Evolutionary conservation across 805 yeast genomes (phyloP).

Genomic region (Yarrowia keelungensis): DNA sequence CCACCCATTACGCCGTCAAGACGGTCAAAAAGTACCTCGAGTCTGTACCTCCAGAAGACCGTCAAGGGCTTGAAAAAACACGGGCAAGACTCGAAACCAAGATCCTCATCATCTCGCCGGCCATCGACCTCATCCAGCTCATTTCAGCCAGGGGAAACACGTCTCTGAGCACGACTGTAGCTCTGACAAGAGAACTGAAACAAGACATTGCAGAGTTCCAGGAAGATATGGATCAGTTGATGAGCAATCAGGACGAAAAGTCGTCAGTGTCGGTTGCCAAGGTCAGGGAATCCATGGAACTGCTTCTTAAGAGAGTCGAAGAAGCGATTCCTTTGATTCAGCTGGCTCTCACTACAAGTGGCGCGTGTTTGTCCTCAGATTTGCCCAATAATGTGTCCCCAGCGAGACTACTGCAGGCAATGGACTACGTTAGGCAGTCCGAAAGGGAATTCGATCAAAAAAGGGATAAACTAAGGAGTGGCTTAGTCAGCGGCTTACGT

Average conservation of each 20-base stretch:
- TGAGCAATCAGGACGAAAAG: conserved; percentile 40
- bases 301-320: conserved; percentile 61
- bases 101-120: conserved; percentile 65
- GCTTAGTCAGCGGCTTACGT: no score
- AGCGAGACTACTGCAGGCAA: conserved; percentile 68
- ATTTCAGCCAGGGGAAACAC: conserved; percentile 51
- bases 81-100: conserved; percentile 60
- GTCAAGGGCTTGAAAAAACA: conserved; percentile 53
- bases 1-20: conserved; percentile 73
- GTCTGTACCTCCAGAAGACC: conserved; percentile 59
- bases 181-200: conserved; percentile 62
- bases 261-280: conserved; percentile 50
- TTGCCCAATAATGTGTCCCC: conserved; percentile 65
- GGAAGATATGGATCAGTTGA: conserved; percentile 44
- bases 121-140: conserved; percentile 70
- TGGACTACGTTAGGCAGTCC: conserved; percentile 51
- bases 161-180: conserved; percentile 58
- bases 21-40: conserved; percentile 65
- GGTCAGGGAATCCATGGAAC: conserved; percentile 60
- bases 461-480: no score
- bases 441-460: not conserved
- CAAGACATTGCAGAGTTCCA: conserved; percentile 66
- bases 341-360: conserved; percentile 70
- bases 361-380: conserved; percentile 62
- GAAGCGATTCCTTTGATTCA: conserved; percentile 73